These are phyloP conservation scores for Boletales sp. DNA, from an alignment of 768 basidiomycete genomes.

Conservation along the genomic window DNA sequence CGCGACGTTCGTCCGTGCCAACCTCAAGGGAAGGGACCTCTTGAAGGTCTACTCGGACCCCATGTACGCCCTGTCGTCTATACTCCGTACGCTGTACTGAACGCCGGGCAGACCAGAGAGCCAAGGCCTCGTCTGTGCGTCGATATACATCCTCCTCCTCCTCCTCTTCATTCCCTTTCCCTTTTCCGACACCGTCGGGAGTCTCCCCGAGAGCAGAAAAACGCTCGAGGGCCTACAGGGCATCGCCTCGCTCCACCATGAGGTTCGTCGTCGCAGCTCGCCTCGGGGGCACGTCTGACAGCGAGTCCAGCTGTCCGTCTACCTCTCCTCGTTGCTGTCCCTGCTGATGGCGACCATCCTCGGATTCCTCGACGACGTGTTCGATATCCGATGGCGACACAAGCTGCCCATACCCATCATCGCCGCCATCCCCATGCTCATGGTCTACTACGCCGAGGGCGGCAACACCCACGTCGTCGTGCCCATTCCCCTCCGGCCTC, in stretches of 20 bases:
- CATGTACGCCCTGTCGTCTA: slow-evolving; percentile 45
- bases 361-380: slow-evolving; percentile 95
- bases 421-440: slow-evolving; percentile 88
- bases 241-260: slow-evolving; percentile 66
- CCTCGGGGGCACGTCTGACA: background rate
- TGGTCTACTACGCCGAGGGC: slow-evolving; percentile 94
- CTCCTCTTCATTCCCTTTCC: slow-evolving; percentile 95
- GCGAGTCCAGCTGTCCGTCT: slow-evolving; percentile 69
- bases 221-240: slow-evolving; percentile 43
- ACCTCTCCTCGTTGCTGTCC: slow-evolving; percentile 89
- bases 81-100: background rate
- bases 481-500: slow-evolving; percentile 70
- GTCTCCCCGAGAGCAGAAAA: slow-evolving; percentile 39
- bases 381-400: slow-evolving; percentile 98
- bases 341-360: slow-evolving; percentile 89
- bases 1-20: slow-evolving; percentile 73
- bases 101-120: slow-evolving; percentile 77
- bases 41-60: slow-evolving; percentile 75
- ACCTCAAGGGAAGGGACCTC: slow-evolving; percentile 82
- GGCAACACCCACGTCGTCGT: slow-evolving; percentile 94
- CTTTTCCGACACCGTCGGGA: slow-evolving; percentile 70
- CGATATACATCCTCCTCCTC: slow-evolving; percentile 80
- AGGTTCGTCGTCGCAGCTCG: slow-evolving; percentile 38
- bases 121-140: slow-evolving; percentile 85
- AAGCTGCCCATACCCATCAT: slow-evolving; percentile 97